Evolutionary conservation across 768 basidiomycete genomes (phyloP).

Genomic region (Lentinula guzmanii): DNA sequence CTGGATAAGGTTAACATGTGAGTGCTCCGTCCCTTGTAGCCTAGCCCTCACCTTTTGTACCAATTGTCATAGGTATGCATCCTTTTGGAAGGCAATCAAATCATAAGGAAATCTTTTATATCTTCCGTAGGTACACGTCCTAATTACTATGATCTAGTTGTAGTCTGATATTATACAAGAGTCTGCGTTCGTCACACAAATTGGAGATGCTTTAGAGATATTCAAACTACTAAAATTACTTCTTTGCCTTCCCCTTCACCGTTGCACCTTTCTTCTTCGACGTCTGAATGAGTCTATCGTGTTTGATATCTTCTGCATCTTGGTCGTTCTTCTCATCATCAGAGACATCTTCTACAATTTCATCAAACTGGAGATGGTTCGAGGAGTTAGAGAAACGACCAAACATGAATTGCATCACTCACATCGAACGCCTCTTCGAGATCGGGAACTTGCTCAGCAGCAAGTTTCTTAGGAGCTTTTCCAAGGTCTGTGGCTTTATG

Average conservation of each 20-base stretch:
- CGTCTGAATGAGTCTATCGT: slow-evolving; percentile 32
- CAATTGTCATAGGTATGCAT: slow-evolving; percentile 23
- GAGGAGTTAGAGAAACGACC: not conserved
- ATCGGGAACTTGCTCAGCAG: slow-evolving; percentile 73
- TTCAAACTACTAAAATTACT: not conserved
- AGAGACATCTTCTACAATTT: slow-evolving; percentile 39
- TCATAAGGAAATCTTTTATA: not conserved
- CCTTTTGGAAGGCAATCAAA: slow-evolving; percentile 27
- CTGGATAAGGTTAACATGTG: slow-evolving; percentile 72
- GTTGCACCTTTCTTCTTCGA: slow-evolving; percentile 33
- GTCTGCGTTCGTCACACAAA: no score
- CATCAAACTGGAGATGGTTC: slow-evolving; percentile 32
- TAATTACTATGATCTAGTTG: no score
- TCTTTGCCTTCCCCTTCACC: slow-evolving; percentile 15
- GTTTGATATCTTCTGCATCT: slow-evolving; percentile 21
- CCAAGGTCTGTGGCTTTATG: slow-evolving; percentile 82
- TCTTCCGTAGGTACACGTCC: no score
- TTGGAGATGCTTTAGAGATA: not conserved
- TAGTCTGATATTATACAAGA: no score
- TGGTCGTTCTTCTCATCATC: slow-evolving; percentile 40
- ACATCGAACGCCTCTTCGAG: slow-evolving; percentile 90
- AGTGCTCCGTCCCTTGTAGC: slow-evolving; percentile 10
- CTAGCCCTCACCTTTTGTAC: not conserved
- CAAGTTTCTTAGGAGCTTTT: slow-evolving; percentile 75
- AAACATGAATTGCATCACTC: slow-evolving; percentile 17